Percentiles rank a stretch among this genome's conserved stretches.
Evolutionary conservation across 805 yeast genomes (phyloP).

Genomic region (Candida sonorensis): DNA sequence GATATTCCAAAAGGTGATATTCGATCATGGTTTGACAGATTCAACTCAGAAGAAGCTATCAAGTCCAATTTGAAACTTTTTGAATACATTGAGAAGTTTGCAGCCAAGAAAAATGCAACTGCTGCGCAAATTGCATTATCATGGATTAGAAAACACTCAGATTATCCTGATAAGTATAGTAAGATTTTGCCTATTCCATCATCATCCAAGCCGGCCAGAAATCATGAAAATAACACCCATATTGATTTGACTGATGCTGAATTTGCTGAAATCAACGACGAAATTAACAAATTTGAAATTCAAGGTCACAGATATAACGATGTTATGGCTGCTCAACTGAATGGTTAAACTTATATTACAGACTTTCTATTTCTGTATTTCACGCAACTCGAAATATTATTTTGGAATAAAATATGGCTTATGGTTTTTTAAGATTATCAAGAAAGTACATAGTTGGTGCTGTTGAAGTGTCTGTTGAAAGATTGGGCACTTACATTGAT

Average conservation of each 20-base stretch:
- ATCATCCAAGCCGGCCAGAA: slow-evolving; percentile 52
- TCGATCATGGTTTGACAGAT: slow-evolving; percentile 46
- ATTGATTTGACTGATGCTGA: slow-evolving; percentile 49
- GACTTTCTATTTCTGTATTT: too few species aligned
- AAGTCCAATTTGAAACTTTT: slow-evolving; percentile 45
- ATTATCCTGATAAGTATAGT: slow-evolving; percentile 33
- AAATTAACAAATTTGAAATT: slow-evolving; percentile 37
- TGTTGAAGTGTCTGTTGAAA: slow-evolving; percentile 30
- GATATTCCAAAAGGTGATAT: slow-evolving; percentile 54
- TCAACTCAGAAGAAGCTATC: slow-evolving; percentile 45
- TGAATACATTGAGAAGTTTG: slow-evolving; percentile 41
- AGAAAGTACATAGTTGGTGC: slow-evolving; percentile 40
- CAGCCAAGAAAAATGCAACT: slow-evolving; percentile 39
- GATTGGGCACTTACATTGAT: slow-evolving; percentile 45
- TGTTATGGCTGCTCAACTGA: background rate
- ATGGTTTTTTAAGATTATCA: slow-evolving; percentile 37
- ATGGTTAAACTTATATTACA: slow-evolving; percentile 3
- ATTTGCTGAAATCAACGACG: slow-evolving; percentile 42
- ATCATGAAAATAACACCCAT: slow-evolving; percentile 50
- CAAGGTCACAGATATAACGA: slow-evolving; percentile 36
- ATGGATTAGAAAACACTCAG: slow-evolving; percentile 47
- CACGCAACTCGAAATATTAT: too few species aligned
- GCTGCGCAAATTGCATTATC: slow-evolving; percentile 68
- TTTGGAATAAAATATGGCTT: too few species aligned
- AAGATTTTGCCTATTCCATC: slow-evolving; percentile 77